Percentiles rank a stretch among this genome's conserved stretches.
phyloP scores from a whole-genome alignment of 2,329 filamentous ascomycete species.

The Colletotrichum viniferum region DNA sequence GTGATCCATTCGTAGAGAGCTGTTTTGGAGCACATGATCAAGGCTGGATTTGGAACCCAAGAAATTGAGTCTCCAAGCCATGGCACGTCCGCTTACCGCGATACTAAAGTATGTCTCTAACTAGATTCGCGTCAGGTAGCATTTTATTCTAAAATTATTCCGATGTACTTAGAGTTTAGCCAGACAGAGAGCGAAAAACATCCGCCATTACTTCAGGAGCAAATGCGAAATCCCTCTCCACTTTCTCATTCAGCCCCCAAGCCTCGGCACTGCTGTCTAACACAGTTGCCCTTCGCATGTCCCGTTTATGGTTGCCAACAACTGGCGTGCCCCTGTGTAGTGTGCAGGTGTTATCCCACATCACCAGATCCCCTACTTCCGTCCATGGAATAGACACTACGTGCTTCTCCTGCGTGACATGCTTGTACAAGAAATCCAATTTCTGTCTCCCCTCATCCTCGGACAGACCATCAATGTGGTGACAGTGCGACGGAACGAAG shows the following conservation, averaged over 20 bases:
- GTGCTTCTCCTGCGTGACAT: slow-evolving; percentile 53
- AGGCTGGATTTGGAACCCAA: not conserved
- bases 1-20: not conserved
- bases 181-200: not conserved
- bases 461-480: slow-evolving; percentile 53
- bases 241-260: slow-evolving; percentile 39
- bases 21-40: not conserved
- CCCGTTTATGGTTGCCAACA: slow-evolving; percentile 50
- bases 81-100: not conserved
- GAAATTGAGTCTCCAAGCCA: not conserved
- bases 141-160: not conserved
- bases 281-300: slow-evolving; percentile 62
- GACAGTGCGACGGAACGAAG: slow-evolving; percentile 57
- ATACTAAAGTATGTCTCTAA: not conserved
- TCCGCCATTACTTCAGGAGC: not conserved
- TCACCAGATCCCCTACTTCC: slow-evolving; percentile 52
- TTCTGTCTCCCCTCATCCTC: slow-evolving; percentile 38
- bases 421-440: slow-evolving; percentile 45
- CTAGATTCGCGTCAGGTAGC: not conserved
- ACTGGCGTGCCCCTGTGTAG: slow-evolving; percentile 58
- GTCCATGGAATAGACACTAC: slow-evolving; percentile 51
- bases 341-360: slow-evolving; percentile 64
- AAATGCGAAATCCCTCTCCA: slow-evolving; percentile 9
- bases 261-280: slow-evolving; percentile 46
- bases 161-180: not conserved